These are phyloP conservation scores for Xylariales sp. DNA, from an alignment of 2,329 filamentous ascomycete species.

Conservation along the genomic window DNA sequence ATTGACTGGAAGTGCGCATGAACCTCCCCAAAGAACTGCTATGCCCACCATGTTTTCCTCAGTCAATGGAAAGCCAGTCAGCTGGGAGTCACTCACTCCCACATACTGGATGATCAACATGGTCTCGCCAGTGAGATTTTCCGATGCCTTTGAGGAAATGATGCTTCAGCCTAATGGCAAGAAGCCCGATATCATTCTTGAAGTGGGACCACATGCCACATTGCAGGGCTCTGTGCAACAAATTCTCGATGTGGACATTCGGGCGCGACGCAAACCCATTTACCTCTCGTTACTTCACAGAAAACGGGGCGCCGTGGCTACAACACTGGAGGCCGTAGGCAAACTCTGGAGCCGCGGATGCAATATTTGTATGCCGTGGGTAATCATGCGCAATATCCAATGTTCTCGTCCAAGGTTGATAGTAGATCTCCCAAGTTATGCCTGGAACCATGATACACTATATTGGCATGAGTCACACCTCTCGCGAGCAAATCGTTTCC, in stretches of 20 bases:
- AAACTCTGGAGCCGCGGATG: conserved; percentile 14
- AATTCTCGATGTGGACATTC: conserved; percentile 14
- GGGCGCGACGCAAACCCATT: conserved; percentile 7
- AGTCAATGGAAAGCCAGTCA: conserved; percentile 12
- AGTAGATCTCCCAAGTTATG: conserved; percentile 44
- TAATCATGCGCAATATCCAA: conserved; percentile 14
- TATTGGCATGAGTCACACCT: conserved; percentile 52
- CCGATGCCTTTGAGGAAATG: conserved; percentile 13
- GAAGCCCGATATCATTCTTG: conserved; percentile 14
- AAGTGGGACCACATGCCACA: conserved; percentile 18
- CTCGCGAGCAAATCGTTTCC: conserved; percentile 36
- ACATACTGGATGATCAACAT: conserved; percentile 20
- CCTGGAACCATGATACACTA: conserved; percentile 47
- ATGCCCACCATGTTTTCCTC: conserved; percentile 18
- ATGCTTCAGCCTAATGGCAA: conserved; percentile 7
- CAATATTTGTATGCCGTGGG: conserved; percentile 14
- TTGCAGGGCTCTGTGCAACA: conserved; percentile 19
- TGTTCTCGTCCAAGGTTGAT: conserved; percentile 23
- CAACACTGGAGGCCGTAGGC: conserved; percentile 13
- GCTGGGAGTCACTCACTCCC: conserved; percentile 12
- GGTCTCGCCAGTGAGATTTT: conserved; percentile 17
- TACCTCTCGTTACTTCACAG: conserved; percentile 15
- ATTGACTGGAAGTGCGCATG: not conserved
- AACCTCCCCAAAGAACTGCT: not conserved
- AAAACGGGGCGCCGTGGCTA: conserved; percentile 10